These are phyloP conservation scores for Erythrobasidium hasegawianum DNA, from an alignment of 1,284 basidiomycete genomes.

Conservation along the genomic window DNA sequence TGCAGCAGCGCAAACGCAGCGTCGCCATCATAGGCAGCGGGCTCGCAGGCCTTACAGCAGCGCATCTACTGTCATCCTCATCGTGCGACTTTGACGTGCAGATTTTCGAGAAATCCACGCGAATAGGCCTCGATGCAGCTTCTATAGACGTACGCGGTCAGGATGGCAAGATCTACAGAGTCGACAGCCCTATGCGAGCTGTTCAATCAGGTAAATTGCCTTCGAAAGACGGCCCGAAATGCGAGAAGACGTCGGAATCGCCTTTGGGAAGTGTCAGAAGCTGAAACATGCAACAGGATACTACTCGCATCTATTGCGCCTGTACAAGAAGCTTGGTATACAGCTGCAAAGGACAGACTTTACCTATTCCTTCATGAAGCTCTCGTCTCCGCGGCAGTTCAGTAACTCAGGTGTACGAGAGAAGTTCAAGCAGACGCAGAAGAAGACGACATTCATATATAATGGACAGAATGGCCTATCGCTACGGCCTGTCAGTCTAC, in stretches of 20 bases:
- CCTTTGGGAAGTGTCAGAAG: not conserved
- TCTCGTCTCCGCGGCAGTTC: conserved; percentile 5
- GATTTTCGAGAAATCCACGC: conserved; percentile 64
- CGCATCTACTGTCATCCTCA: conserved; percentile 57
- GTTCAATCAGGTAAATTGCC: conserved; percentile 65
- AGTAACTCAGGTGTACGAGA: not conserved
- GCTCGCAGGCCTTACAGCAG: conserved; percentile 65
- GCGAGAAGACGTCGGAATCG: not conserved
- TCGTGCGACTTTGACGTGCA: conserved; percentile 62
- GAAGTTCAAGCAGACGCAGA: conserved; percentile 21
- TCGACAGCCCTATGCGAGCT: conserved; percentile 72
- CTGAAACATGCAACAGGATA: conserved; percentile 55
- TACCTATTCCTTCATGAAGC: conserved; percentile 61
- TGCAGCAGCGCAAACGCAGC: not conserved
- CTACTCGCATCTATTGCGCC: conserved; percentile 62
- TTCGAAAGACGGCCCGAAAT: too few relatives aligned
- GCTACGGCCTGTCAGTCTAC: conserved; percentile 49
- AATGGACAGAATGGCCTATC: conserved; percentile 61
- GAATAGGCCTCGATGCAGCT: conserved; percentile 23
- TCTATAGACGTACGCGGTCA: conserved; percentile 39
- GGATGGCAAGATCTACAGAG: conserved; percentile 52
- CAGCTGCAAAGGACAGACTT: conserved; percentile 57
- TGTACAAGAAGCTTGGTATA: conserved; percentile 61
- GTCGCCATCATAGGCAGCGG: conserved; percentile 67
- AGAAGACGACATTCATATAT: conserved; percentile 61